A percentile compares a stretch with the other conserved stretches of the same genome.
phyloP scores from a whole-genome alignment of 2,329 filamentous ascomycete genomes.

The Monosporascus sp. region DNA sequence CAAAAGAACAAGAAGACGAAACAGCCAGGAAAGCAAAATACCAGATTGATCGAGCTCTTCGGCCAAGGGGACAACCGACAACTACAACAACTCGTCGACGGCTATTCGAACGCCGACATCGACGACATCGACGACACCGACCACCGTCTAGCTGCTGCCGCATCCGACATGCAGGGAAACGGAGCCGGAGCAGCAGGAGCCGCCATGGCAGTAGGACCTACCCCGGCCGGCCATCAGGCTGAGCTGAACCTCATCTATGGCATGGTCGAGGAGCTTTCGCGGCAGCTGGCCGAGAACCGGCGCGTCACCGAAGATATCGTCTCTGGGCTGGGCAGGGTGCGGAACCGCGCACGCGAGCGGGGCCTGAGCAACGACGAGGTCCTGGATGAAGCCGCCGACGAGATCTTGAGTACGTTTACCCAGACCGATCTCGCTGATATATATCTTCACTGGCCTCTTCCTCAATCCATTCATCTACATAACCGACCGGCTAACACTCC shows the following conservation, averaged over 20 bases:
- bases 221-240: constrained; percentile 62
- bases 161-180: constrained; percentile 23
- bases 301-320: constrained; percentile 60
- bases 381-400: constrained; percentile 48
- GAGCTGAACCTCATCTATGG: constrained; percentile 64
- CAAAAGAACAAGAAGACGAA: neutral
- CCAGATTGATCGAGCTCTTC: too few relatives aligned
- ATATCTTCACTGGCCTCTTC: neutral
- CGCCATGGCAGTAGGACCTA: constrained; percentile 46
- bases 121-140: neutral
- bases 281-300: constrained; percentile 57
- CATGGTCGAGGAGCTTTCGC: constrained; percentile 63
- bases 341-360: constrained; percentile 48
- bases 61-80: too few relatives aligned
- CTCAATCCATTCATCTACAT: neutral
- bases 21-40: neutral
- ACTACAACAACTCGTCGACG: neutral
- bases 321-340: constrained; percentile 55
- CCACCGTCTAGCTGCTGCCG: neutral
- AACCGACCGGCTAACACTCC: neutral
- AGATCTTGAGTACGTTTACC: constrained; percentile 45
- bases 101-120: neutral
- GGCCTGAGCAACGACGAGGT: constrained; percentile 54
- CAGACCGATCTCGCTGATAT: neutral
- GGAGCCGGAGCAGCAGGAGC: constrained; percentile 30